phyloP scores from a whole-genome alignment of 768 basidiomycete species.

The Amanita brunnescens region DNA sequence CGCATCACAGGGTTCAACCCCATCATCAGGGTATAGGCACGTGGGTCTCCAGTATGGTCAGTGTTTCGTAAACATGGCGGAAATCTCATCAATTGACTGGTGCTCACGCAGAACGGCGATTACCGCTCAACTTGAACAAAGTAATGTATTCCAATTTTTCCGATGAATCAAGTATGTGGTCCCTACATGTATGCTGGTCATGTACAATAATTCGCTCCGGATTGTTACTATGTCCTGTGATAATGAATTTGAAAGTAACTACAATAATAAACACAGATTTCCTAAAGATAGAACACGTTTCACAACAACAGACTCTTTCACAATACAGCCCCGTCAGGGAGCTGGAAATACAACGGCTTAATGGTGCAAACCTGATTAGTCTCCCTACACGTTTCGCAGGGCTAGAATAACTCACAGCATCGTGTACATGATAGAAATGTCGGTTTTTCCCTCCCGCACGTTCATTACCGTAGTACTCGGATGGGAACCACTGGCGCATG shows the following conservation, averaged over 20 bases:
- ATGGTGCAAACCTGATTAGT: constrained; percentile 9
- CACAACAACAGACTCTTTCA: constrained; percentile 10
- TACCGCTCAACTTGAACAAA: background rate
- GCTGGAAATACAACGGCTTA: constrained; percentile 31
- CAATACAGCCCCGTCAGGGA: constrained; percentile 25
- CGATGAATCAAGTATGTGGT: too few relatives aligned
- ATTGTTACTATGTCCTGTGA: background rate
- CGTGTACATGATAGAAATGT: constrained; percentile 72
- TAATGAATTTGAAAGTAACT: background rate
- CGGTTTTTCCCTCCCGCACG: constrained; percentile 52
- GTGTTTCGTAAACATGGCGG: constrained; percentile 6
- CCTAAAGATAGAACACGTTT: background rate
- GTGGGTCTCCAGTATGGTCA: constrained; percentile 39
- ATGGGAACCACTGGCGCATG: constrained; percentile 62
- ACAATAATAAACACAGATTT: background rate
- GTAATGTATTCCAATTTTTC: too few relatives aligned
- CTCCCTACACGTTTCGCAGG: background rate
- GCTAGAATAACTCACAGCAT: constrained; percentile 38
- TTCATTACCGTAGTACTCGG: constrained; percentile 55
- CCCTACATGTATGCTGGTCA: background rate
- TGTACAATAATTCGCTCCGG: background rate
- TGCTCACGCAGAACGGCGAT: background rate
- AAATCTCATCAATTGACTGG: background rate
- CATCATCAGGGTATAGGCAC: constrained; percentile 13
- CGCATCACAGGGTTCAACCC: background rate